Percentiles rank a stretch among this genome's conserved stretches.
Conservation (phyloP, 1,284 basidiomycete genomes). For the Cutaneotrichosporon cavernicola region DNA sequence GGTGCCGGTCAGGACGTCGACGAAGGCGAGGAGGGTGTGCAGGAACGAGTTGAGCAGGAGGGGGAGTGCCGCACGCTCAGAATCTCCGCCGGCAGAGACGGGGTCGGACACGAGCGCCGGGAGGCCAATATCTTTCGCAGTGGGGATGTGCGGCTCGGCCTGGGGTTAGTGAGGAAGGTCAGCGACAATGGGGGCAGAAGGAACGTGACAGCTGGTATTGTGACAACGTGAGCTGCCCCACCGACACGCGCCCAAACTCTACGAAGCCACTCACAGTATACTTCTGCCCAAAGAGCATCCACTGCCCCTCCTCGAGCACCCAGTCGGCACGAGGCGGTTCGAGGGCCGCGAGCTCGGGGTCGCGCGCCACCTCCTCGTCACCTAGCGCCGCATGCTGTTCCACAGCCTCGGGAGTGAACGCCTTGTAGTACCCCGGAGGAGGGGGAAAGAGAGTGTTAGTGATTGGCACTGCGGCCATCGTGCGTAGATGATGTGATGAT, state of each 20-base stretch:
- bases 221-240: too few relatives aligned
- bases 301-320: constrained; percentile 45
- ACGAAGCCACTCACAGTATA: constrained; percentile 35
- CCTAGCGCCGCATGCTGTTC: constrained; percentile 27
- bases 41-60: constrained; percentile 45
- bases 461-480: constrained; percentile 34
- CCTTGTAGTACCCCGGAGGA: constrained; percentile 45
- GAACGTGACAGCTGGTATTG: too few relatives aligned
- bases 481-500: background rate
- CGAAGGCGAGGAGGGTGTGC: constrained; percentile 43
- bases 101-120: constrained; percentile 32
- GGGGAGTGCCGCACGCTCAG: constrained; percentile 31
- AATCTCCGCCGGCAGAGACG: constrained; percentile 18
- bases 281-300: constrained; percentile 47
- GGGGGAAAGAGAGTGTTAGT: constrained; percentile 52
- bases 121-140: constrained; percentile 37
- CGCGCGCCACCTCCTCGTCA: constrained; percentile 10
- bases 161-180: constrained; percentile 16
- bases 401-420: constrained; percentile 35
- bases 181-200: background rate
- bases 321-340: constrained; percentile 40
- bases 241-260: background rate
- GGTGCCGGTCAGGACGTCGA: constrained; percentile 43
- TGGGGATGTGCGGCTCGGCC: constrained; percentile 40
- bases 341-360: constrained; percentile 27